Evolutionary conservation across 805 yeast genomes (phyloP), one percentile per base, ranked within the genome.

Genomic region (Hanseniaspora meyeri): DNA sequence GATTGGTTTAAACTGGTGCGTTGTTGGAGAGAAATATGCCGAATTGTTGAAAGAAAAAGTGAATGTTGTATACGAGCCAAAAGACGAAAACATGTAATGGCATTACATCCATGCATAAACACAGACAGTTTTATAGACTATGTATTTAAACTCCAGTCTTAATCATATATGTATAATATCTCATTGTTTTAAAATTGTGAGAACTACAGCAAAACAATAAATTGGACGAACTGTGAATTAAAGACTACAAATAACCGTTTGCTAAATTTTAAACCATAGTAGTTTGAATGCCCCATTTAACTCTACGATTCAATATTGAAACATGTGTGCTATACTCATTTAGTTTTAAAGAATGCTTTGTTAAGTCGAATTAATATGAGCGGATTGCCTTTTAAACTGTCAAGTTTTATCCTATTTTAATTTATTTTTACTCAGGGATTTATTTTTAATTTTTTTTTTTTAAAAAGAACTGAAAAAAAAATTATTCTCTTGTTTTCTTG

Each of bases 1-100:
- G 58, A 79, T 80, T 50, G 82, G 81, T 58, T 83, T 87, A 70
- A 95, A 87, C 68, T 83, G 89, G 87, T 81, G 79, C 57, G 95
- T 87, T 12, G 87, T 87, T 68, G 89, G 87, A 36, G 75, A 76
- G 45, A 81, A 82, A 69, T 87, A 87, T 63, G 67, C 72, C 46
- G 80, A 77, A 31, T 62, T 65, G 14, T 53, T 72, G 43, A 65
- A 69, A 48, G 67, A 65, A 43, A 62, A 61, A 55, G 59, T 61
- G 40, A 52, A 42, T 19, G 46, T 51, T 20, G 12, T 20, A 2
- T 47, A 47, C 17, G 38, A 47, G 20, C 6, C 34, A 1, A 48
- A n/a, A 48, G 31, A 39, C 2, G 9, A 38, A 3, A 36, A 16
- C 8, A 14, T 20, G 10, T 20, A 34, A 37, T 7, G 2, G 1